Conservation (phyloP, 306 rosid species). For the Quercus engelmannii region DNA sequence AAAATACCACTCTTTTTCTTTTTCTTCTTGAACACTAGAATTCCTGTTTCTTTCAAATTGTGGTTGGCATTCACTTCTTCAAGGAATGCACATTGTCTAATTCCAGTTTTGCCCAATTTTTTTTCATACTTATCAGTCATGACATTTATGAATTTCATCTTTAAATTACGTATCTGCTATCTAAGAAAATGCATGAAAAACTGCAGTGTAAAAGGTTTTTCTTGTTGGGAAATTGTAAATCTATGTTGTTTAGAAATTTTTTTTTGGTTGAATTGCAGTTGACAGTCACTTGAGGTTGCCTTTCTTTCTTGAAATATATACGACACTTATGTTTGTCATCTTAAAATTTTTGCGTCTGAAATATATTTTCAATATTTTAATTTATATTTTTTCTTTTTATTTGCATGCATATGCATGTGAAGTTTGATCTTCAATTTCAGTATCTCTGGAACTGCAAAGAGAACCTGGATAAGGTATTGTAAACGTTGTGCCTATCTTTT, state of each 20-base stretch:
- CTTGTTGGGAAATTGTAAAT: not conserved
- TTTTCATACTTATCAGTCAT: too few relatives aligned
- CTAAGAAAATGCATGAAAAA: too few relatives aligned
- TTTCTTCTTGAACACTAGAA: too few relatives aligned
- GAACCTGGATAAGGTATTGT: slow-evolving; percentile 66
- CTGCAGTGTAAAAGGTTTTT: not conserved
- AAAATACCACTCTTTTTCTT: too few relatives aligned
- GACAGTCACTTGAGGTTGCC: not conserved
- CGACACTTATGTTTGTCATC: not conserved
- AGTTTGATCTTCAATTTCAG: slow-evolving; percentile 62
- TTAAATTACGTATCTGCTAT: too few relatives aligned
- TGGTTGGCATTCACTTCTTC: too few relatives aligned
- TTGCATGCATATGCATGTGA: slow-evolving; percentile 28
- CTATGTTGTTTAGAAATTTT: not conserved
- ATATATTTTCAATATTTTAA: not conserved
- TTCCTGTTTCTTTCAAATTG: too few relatives aligned
- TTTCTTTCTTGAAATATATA: not conserved
- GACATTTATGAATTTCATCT: too few relatives aligned
- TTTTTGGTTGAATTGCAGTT: not conserved
- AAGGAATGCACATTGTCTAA: too few relatives aligned
- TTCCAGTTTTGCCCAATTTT: too few relatives aligned
- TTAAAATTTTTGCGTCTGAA: not conserved
- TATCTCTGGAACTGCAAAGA: slow-evolving; percentile 77
- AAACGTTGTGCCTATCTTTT: slow-evolving; percentile 6
- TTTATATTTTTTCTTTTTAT: slow-evolving; percentile 15